phyloP scores from a whole-genome alignment of 176 grass and related monocot genomes.

The Phoenix roebelenii region DNA sequence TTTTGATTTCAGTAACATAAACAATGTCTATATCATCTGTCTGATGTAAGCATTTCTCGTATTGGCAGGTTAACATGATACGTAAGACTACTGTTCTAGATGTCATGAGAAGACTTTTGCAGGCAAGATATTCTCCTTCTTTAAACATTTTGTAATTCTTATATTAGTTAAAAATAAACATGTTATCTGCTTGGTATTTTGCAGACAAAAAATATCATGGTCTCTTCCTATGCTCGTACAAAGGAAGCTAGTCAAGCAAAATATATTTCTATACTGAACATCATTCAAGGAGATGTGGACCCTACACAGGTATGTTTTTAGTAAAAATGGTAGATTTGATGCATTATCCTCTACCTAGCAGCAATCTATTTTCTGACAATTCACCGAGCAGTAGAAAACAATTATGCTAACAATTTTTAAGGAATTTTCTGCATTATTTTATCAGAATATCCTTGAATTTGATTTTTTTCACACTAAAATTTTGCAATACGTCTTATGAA shows the following conservation, averaged over 20 bases:
- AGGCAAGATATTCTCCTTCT: conserved; percentile 21
- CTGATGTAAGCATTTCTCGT: no score
- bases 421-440: no score
- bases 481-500: no score
- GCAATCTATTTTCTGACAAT: no score
- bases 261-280: conserved; percentile 98
- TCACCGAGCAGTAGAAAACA: no score
- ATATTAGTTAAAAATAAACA: not conserved
- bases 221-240: conserved; percentile 92
- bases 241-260: conserved; percentile 99
- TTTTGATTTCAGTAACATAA: not conserved
- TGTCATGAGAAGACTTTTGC: conserved; percentile 97
- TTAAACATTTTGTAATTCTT: not conserved
- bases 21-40: not conserved
- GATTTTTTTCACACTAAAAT: no score
- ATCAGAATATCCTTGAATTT: no score
- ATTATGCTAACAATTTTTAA: no score
- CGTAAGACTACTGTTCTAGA: conserved; percentile 88
- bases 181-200: conserved; percentile 17
- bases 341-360: not conserved
- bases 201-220: conserved; percentile 99
- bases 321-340: conserved; percentile 6
- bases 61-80: conserved; percentile 92
- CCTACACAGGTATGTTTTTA: conserved; percentile 71
- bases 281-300: conserved; percentile 98